Conservation (phyloP, 495 filamentous ascomycete species). For the Tricharina praecox region DNA sequence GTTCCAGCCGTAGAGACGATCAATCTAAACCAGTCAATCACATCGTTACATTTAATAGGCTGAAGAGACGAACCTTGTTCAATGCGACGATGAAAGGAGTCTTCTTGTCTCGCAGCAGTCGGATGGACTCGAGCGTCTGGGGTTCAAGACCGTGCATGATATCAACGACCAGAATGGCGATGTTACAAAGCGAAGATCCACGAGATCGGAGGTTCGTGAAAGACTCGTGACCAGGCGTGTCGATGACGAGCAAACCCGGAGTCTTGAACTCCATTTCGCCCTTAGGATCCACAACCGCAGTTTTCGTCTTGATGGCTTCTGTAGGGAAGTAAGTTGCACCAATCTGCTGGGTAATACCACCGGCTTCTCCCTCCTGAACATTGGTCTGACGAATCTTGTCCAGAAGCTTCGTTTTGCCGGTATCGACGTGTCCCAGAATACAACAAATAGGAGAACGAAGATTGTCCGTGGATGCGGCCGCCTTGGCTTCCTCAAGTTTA, state of each 20-base stretch:
- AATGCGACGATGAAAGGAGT: constrained; percentile 98
- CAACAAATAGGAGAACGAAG: constrained; percentile 97
- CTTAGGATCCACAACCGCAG: constrained; percentile 77
- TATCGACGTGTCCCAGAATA: constrained; percentile 99
- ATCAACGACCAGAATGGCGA: constrained; percentile 97
- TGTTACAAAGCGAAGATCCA: constrained; percentile 96
- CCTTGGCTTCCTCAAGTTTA: constrained; percentile 77
- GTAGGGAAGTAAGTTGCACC: constrained; percentile 99
- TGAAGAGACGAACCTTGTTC: constrained; percentile 47
- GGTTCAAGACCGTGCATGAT: constrained; percentile 99
- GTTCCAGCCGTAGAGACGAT: constrained; percentile 97
- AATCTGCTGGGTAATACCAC: constrained; percentile 99
- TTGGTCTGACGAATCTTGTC: constrained; percentile 99
- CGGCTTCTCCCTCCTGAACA: constrained; percentile 97
- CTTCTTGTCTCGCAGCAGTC: constrained; percentile 74
- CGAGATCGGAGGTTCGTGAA: constrained; percentile 95
- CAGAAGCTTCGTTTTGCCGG: constrained; percentile 94
- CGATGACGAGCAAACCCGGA: constrained; percentile 90
- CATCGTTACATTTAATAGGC: background rate
- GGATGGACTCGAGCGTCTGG: constrained; percentile 96
- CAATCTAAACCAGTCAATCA: constrained; percentile 38
- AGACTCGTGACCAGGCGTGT: constrained; percentile 99
- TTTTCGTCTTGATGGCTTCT: constrained; percentile 82
- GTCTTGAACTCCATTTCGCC: constrained; percentile 92
- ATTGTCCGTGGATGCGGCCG: constrained; percentile 81